These are phyloP conservation scores for Aureobasidium sp. DNA, from an alignment of 2,329 filamentous ascomycete genomes.

Conservation along the genomic window DNA sequence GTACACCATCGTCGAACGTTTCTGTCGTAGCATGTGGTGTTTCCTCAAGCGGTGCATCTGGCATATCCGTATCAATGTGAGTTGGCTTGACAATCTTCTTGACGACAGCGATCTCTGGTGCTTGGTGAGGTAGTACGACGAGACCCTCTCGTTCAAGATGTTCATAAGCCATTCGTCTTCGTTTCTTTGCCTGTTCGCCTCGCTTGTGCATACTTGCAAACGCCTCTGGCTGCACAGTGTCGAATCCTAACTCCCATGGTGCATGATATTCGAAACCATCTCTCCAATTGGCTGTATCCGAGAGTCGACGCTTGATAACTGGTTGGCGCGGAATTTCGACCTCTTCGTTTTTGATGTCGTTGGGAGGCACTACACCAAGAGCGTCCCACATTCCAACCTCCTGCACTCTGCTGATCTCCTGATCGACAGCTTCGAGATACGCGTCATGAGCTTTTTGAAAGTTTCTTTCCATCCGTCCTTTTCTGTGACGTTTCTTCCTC, in stretches of 20 bases:
- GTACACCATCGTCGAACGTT: background rate
- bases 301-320: conserved; percentile 28
- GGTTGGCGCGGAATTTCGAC: conserved; percentile 21
- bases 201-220: conserved; percentile 18
- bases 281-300: conserved; percentile 40
- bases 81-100: background rate
- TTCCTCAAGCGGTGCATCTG: background rate
- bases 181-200: conserved; percentile 16
- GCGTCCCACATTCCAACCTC: conserved; percentile 41
- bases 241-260: conserved; percentile 40
- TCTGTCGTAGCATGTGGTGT: background rate
- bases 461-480: background rate
- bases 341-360: conserved; percentile 20
- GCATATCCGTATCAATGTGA: background rate
- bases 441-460: conserved; percentile 30
- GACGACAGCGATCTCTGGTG: background rate
- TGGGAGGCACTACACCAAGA: conserved; percentile 30
- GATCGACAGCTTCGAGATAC: conserved; percentile 45
- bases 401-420: conserved; percentile 36
- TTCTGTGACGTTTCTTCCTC: conserved; percentile 12
- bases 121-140: background rate
- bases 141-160: background rate
- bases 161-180: conserved; percentile 14
- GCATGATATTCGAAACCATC: conserved; percentile 38
- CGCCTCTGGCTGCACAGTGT: conserved; percentile 6